Evolutionary conservation across 2,329 filamentous ascomycete genomes (phyloP).

Genomic region (Hypoxylon sp.): DNA sequence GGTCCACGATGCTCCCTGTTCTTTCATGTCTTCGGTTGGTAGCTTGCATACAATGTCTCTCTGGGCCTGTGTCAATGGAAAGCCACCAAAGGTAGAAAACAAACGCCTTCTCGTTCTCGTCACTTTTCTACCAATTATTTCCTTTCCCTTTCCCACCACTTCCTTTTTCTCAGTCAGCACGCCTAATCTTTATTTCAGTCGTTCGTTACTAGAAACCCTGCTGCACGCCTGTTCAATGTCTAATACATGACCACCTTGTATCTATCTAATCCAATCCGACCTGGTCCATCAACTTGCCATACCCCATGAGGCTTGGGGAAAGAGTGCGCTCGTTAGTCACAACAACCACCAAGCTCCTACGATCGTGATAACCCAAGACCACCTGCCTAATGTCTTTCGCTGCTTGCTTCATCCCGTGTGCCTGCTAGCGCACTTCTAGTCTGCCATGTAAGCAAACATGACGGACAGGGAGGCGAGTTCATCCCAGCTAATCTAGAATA

Average conservation of each 20-base stretch:
- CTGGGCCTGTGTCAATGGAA: conserved; percentile 22
- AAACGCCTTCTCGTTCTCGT: conserved; percentile 37
- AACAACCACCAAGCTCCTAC: conserved; percentile 24
- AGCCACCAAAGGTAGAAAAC: conserved; percentile 29
- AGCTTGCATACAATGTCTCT: conserved; percentile 44
- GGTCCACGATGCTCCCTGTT: conserved; percentile 42
- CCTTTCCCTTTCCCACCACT: conserved; percentile 11
- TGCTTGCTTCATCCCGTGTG: conserved; percentile 16
- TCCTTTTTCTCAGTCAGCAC: conserved; percentile 11
- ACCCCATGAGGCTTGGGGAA: conserved; percentile 25
- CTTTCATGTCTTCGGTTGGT: conserved; percentile 36
- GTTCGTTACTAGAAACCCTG: conserved; percentile 33
- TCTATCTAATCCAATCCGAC: conserved; percentile 30
- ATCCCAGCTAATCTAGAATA: conserved; percentile 14
- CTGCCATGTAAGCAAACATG: conserved; percentile 18
- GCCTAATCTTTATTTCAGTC: conserved; percentile 26
- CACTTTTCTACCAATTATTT: conserved; percentile 20
- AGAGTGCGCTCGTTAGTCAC: conserved; percentile 36
- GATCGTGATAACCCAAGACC: conserved; percentile 29
- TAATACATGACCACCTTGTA: conserved; percentile 31
- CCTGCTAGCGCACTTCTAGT: conserved; percentile 22
- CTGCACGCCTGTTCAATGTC: conserved; percentile 22
- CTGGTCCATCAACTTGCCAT: conserved; percentile 17
- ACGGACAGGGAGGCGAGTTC: conserved; percentile 17
- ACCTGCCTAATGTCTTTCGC: conserved; percentile 20